Evolutionary conservation across 1,284 basidiomycete species (phyloP).

Genomic region (Ceraceosorus bombacis): DNA sequence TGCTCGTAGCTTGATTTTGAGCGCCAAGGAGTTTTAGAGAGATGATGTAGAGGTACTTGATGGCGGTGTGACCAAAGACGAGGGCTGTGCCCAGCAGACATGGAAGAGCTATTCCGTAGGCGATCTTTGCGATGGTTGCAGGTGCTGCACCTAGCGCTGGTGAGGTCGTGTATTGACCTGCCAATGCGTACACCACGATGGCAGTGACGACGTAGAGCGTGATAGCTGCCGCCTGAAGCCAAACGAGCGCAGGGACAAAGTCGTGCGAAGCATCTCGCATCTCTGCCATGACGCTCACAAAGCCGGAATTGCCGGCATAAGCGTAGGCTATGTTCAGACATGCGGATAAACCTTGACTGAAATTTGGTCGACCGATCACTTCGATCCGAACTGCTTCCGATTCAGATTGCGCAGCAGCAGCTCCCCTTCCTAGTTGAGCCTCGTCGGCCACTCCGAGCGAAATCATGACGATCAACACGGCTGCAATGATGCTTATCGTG

Average conservation of each 20-base stretch:
- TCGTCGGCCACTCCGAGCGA: neutral
- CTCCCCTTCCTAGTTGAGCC: neutral
- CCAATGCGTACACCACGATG: slow-evolving; percentile 31
- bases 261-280: neutral
- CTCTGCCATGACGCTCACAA: neutral
- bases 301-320: neutral
- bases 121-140: slow-evolving; percentile 24
- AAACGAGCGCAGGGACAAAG: neutral
- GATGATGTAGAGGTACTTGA: neutral
- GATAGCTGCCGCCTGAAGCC: neutral
- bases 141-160: slow-evolving; percentile 35
- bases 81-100: neutral
- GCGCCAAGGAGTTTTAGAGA: neutral
- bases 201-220: slow-evolving; percentile 22
- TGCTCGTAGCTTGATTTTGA: neutral
- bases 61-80: neutral
- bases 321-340: neutral
- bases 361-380: neutral
- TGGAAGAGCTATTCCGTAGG: slow-evolving; percentile 38
- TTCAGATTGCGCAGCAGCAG: neutral
- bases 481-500: neutral
- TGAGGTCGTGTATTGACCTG: slow-evolving; percentile 39
- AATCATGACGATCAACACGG: neutral
- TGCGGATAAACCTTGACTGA: neutral
- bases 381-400: neutral